Evolutionary conservation across 306 rosid genomes (phyloP), one percentile per base, ranked within the genome.

Genomic region (Dalbergia cultrata): DNA sequence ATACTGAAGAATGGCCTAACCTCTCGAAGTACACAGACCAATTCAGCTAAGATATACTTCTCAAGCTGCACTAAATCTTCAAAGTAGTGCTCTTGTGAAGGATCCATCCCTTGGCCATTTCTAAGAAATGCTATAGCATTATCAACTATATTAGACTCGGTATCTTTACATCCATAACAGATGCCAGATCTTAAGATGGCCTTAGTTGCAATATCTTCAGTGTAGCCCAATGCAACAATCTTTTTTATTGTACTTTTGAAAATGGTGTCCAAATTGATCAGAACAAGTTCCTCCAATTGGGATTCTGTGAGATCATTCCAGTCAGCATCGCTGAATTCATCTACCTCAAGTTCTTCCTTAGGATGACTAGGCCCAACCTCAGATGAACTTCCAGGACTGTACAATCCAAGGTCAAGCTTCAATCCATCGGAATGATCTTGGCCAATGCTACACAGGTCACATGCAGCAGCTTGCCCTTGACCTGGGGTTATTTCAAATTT

Each of bases 301-400:
- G 89, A 76, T 88, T 93, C 97, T 0, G 89, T 91, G 74, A 86
- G 87, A 82, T 93, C 97, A 65, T 87, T 91, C 98, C 98, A 91
- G 80, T 90, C 93, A 31, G 91, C 91, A 85, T 90, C 92, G 17
- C 83, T 86, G 67, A 76, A 77, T 75, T 87, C 97, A 80, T 88
- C 90, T 53, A 81, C 88, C 84, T 87, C 89, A 18, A 78, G 53
- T 78, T 87, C 91, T 63, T 88, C 93, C 72, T 82, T 91, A 69
- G 86, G 69, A 75, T 79, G 81, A 83, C 91, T 76, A 57, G 85
- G 85, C 75, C 90, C 86, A 34, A 79, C 87, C 34, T 88, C 91
- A 68, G 82, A 75, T 74, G 90, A 77, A 61, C 75, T 84, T 56
- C 74, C 82, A 18, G 86, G 83, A 77, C 79, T 87, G 57, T 91